Base-by-base conservation (phyloP, 352 stramenopile genomes). In the Nothophytophthora sp. region DNA sequence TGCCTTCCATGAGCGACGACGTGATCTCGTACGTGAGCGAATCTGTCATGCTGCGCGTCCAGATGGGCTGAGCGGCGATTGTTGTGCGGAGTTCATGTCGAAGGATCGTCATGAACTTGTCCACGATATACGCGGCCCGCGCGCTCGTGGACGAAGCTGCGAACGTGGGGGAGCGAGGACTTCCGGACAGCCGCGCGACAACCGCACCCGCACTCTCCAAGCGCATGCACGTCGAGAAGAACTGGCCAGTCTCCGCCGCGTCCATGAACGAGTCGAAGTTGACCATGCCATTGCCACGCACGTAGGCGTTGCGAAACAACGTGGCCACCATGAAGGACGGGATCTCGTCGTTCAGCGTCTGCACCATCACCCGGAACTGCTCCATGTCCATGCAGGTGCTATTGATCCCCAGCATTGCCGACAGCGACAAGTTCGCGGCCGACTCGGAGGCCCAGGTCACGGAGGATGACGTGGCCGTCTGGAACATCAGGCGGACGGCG, bases 401-500 rank as follows among this genome's bases (percentile, higher is more conserved):
- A 33, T 55, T 58, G 12, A 58, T 58, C 3, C 36, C 50, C 4
- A 65, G 32, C 50, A 70, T 60, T 3, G 38, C 43, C 3, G 47
- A 57, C 12, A 73, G 10, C 10, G 62, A 64, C 23, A 68, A 61
- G 15, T 60, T 48, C 2, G 64, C 48, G 13, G 43, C 24, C 0
- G 54, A 54, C 19, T 63, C 56, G 9, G 44, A 24, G 5, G 51
- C 40, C 2, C 51, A 51, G 10, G 50, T 40, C 16, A 43, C 56
- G 1, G 76, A 65, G 0, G 70, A 60, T 3, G 71, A 51, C 1
- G 75, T 81, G 2, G 90, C 89, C 0, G 90, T 97, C 32, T 97
- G 88, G 39, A 98, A 98, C 91, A 98, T 97, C 1, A 98, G 58
- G 0, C 90, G 88, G 34, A 98, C 89, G 13, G 89, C 89, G 15